phyloP scores from a whole-genome alignment of 352 stramenopile species.

The Peronospora tabacina region DNA sequence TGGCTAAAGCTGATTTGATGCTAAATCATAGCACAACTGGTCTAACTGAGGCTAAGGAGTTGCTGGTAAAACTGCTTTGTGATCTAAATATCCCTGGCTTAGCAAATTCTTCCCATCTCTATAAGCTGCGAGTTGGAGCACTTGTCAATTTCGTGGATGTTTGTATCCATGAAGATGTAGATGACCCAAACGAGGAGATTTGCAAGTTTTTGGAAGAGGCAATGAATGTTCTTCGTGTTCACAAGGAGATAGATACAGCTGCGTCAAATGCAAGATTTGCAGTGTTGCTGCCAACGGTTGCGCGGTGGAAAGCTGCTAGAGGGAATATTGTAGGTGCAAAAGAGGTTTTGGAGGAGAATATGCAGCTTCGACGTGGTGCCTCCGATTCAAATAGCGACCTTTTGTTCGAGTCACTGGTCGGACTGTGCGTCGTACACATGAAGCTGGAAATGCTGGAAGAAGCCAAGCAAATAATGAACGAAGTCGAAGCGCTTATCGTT shows the following conservation, averaged over 20 bases:
- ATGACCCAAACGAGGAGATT: constrained; percentile 26
- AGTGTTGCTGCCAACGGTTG: constrained; percentile 30
- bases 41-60: constrained; percentile 13
- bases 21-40: constrained; percentile 1
- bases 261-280: constrained; percentile 8
- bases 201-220: constrained; percentile 27
- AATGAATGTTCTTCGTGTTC: constrained; percentile 16
- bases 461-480: constrained; percentile 31
- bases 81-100: constrained; percentile 18
- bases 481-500: constrained; percentile 36
- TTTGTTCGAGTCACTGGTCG: constrained; percentile 43
- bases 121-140: constrained; percentile 13
- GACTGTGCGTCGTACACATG: constrained; percentile 51
- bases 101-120: constrained; percentile 15
- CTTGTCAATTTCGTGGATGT: constrained; percentile 28
- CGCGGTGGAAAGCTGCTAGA: constrained; percentile 21
- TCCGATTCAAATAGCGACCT: constrained; percentile 15
- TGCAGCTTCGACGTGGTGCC: constrained; percentile 14
- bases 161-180: constrained; percentile 13
- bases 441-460: constrained; percentile 28
- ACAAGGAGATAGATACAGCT: constrained; percentile 7
- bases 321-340: constrained; percentile 26
- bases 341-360: constrained; percentile 31
- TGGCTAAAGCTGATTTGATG: constrained; percentile 37
- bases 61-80: constrained; percentile 29